phyloP scores from a whole-genome alignment of 331 rosid species.

The Phaseolus coccineus region DNA sequence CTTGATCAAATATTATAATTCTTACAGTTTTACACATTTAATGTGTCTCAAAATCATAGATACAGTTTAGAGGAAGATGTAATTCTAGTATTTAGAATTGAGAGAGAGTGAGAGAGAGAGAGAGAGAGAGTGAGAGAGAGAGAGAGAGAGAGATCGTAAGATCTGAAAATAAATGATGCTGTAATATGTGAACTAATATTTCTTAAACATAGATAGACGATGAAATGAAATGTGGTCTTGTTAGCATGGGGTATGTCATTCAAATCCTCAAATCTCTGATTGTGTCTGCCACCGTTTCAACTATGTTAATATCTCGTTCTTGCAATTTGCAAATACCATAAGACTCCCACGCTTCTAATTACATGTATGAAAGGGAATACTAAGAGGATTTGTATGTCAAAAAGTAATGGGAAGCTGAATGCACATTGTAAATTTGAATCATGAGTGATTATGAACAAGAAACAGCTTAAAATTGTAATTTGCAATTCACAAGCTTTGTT shows the following conservation, averaged over 20 bases:
- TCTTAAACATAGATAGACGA: background rate
- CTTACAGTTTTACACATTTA: conserved; percentile 1
- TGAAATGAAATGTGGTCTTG: background rate
- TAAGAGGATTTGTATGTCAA: background rate
- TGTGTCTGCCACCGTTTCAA: background rate
- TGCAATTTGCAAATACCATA: background rate
- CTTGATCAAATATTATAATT: conserved; percentile 34
- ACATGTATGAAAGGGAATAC: background rate
- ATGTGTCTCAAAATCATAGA: conserved; percentile 3
- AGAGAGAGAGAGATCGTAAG: background rate
- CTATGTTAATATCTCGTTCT: background rate
- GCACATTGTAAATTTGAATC: background rate
- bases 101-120: too few relatives aligned
- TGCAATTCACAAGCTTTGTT: conserved; percentile 16
- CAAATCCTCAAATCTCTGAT: background rate
- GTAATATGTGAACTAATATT: too few relatives aligned
- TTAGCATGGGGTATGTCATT: background rate
- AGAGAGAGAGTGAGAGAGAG: too few relatives aligned
- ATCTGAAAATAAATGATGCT: background rate
- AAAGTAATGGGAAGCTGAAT: background rate
- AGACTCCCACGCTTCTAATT: background rate
- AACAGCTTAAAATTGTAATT: conserved; percentile 4
- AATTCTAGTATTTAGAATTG: background rate
- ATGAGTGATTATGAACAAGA: background rate
- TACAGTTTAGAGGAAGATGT: background rate